These are phyloP conservation scores for Crataegus laevigata DNA, from an alignment of 306 rosid species.

Conservation along the genomic window DNA sequence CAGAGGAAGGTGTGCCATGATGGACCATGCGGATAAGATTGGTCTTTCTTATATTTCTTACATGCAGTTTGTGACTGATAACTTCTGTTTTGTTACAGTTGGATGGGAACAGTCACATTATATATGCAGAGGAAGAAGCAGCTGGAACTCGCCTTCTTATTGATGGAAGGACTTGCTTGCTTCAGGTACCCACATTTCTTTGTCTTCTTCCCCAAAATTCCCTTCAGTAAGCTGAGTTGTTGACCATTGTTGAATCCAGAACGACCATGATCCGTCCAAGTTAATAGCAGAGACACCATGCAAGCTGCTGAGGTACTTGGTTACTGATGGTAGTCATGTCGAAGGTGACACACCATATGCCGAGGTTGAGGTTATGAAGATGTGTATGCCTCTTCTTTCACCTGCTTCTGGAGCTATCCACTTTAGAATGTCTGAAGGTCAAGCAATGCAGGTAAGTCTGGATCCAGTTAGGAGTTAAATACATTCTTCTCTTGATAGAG, in stretches of 20 bases:
- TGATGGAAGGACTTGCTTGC: slow-evolving; percentile 99
- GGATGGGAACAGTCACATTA: slow-evolving; percentile 96
- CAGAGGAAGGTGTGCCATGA: too few relatives aligned
- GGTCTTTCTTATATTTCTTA: too few relatives aligned
- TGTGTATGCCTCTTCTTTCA: slow-evolving; percentile 99
- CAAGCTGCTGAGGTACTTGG: slow-evolving; percentile 80
- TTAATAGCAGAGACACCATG: slow-evolving; percentile 95
- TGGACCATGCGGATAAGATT: too few relatives aligned
- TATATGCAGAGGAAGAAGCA: slow-evolving; percentile 99
- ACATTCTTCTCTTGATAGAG: slow-evolving; percentile 6
- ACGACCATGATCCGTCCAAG: slow-evolving; percentile 95
- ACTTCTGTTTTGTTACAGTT: slow-evolving; percentile 49
- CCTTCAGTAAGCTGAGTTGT: slow-evolving; percentile 16
- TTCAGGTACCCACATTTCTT: slow-evolving; percentile 64
- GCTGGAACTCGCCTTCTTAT: slow-evolving; percentile 98
- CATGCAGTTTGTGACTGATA: slow-evolving; percentile 10
- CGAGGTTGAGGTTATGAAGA: slow-evolving; percentile 99
- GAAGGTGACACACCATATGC: slow-evolving; percentile 92
- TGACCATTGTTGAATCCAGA: slow-evolving; percentile 46
- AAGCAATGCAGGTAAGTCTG: slow-evolving; percentile 87
- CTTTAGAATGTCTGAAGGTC: slow-evolving; percentile 90
- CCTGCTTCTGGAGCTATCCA: slow-evolving; percentile 94
- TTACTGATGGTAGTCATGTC: slow-evolving; percentile 64
- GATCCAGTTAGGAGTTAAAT: slow-evolving; percentile 5
- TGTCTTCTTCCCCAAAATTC: not conserved